Conservation (phyloP, 1,284 basidiomycete species). For the Cryptococcus neoformans region DNA sequence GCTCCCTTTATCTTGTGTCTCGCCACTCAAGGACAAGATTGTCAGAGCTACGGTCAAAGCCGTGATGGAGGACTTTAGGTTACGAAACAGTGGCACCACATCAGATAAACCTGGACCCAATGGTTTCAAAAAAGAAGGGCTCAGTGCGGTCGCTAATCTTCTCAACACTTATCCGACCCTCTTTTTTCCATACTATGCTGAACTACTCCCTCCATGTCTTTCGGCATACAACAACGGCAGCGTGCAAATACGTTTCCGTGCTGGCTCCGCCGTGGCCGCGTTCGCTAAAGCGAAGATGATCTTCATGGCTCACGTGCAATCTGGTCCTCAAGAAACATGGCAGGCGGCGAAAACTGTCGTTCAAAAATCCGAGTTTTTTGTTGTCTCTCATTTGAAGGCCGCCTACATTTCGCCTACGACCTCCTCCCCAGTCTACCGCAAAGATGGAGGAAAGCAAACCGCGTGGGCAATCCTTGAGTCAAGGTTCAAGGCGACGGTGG, state of each 20-base stretch:
- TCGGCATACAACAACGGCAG: constrained; percentile 17
- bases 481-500: constrained; percentile 34
- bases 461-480: constrained; percentile 33
- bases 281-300: constrained; percentile 31
- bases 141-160: constrained; percentile 35
- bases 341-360: constrained; percentile 13
- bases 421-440: constrained; percentile 13
- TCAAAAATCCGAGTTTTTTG: constrained; percentile 26
- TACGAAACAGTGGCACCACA: constrained; percentile 5
- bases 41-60: constrained; percentile 31
- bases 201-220: constrained; percentile 35
- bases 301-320: constrained; percentile 16
- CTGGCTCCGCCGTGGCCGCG: constrained; percentile 27
- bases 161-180: constrained; percentile 36
- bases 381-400: constrained; percentile 27
- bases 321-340: constrained; percentile 20
- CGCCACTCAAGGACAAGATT: constrained; percentile 38
- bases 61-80: constrained; percentile 26
- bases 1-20: constrained; percentile 29
- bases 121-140: constrained; percentile 25
- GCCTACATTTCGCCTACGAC: constrained; percentile 9
- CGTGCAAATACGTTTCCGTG: constrained; percentile 25
- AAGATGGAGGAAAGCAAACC: constrained; percentile 30
- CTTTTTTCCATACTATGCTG: constrained; percentile 29
- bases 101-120: constrained; percentile 21